A percentile compares a stretch with the other conserved stretches of the same genome.
phyloP scores from a whole-genome alignment of 2,329 filamentous ascomycete species.

The Coniochaeta pulveracea region DNA sequence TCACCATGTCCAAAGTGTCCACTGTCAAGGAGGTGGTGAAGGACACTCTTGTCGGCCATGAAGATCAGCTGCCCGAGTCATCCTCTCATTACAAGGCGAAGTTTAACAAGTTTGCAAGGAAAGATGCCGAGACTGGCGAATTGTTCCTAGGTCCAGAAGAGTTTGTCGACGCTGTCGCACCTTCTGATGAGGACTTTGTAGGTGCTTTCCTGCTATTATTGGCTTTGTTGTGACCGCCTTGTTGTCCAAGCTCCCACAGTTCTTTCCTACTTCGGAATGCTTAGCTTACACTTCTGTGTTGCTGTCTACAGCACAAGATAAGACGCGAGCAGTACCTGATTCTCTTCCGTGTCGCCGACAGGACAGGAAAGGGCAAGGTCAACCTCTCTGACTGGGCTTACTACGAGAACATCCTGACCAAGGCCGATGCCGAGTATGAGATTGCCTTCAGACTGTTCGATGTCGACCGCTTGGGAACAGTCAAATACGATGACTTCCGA shows the following conservation, averaged over 20 bases:
- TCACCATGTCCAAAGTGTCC: constrained; percentile 29
- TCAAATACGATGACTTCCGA: constrained; percentile 85
- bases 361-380: constrained; percentile 60
- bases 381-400: constrained; percentile 78
- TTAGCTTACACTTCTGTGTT: constrained; percentile 1
- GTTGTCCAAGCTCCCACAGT: neutral
- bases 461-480: constrained; percentile 66
- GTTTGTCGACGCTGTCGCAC: constrained; percentile 85
- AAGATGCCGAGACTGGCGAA: constrained; percentile 66
- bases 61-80: constrained; percentile 39
- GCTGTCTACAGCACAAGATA: constrained; percentile 73
- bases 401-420: constrained; percentile 87
- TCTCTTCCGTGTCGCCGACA: constrained; percentile 85
- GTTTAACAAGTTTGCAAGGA: constrained; percentile 66
- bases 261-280: too few relatives aligned
- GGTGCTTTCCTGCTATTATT: constrained; percentile 26
- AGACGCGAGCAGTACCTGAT: constrained; percentile 90
- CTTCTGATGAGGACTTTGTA: constrained; percentile 81
- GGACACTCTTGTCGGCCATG: constrained; percentile 68
- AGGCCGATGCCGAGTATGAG: constrained; percentile 96
- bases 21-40: constrained; percentile 62
- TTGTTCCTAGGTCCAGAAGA: constrained; percentile 72
- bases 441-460: constrained; percentile 97
- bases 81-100: constrained; percentile 64
- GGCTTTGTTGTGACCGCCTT: neutral